phyloP scores from a whole-genome alignment of 495 filamentous ascomycete species.

The Daldinia childiae region DNA sequence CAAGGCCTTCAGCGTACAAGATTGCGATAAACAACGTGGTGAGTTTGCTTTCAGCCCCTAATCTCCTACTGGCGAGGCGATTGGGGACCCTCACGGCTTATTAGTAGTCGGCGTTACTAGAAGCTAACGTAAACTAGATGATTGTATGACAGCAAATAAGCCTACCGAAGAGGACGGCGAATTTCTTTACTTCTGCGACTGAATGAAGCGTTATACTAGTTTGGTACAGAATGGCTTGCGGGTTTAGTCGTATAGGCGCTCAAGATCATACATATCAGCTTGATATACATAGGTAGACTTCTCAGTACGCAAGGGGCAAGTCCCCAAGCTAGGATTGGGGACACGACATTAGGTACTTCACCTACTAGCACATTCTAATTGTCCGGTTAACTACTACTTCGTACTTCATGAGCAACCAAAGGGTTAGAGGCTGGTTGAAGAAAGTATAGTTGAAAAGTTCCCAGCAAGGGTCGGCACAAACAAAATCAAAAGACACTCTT shows the following conservation, averaged over 20 bases:
- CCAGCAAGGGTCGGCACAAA: background rate
- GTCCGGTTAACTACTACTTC: background rate
- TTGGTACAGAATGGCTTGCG: background rate
- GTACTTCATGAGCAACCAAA: background rate
- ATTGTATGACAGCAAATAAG: constrained; percentile 22
- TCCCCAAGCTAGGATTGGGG: background rate
- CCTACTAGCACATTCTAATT: background rate
- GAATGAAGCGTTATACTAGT: background rate
- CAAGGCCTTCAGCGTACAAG: constrained; percentile 42
- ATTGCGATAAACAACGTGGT: constrained; percentile 54
- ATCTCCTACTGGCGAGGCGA: background rate
- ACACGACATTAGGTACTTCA: background rate
- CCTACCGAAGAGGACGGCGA: constrained; percentile 24
- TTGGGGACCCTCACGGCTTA: background rate
- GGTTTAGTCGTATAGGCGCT: background rate
- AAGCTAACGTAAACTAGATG: constrained; percentile 7
- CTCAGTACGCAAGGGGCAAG: background rate
- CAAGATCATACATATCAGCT: background rate
- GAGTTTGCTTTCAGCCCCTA: constrained; percentile 23
- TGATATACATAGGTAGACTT: background rate
- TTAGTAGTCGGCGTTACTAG: background rate
- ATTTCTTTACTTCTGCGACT: constrained; percentile 37
- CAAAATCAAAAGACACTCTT: background rate
- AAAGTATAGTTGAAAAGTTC: background rate
- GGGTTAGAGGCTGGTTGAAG: background rate